Evolutionary conservation across 345 rosid species (phyloP).

Genomic region (Populus nigra): DNA sequence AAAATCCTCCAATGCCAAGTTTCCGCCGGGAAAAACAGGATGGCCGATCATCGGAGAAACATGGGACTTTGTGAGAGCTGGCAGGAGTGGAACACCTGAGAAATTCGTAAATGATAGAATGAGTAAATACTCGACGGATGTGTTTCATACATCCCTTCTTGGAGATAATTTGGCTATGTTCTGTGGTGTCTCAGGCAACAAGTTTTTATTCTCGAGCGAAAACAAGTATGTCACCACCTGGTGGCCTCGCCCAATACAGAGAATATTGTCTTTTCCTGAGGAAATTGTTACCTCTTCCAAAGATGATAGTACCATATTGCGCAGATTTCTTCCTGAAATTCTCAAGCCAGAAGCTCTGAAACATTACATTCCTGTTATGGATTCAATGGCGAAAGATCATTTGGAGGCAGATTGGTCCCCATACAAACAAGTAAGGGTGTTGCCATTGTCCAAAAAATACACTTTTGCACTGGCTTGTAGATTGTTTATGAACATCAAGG

Average conservation of each 20-base stretch:
- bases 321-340: neutral
- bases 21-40: conserved; percentile 14
- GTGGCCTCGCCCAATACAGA: conserved; percentile 4
- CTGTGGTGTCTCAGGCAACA: conserved; percentile 15
- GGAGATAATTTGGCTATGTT: conserved; percentile 10
- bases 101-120: conserved; percentile 5
- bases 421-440: neutral
- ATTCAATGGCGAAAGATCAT: conserved; percentile 4
- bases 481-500: conserved; percentile 5
- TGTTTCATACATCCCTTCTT: conserved; percentile 8
- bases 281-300: neutral
- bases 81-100: conserved; percentile 3
- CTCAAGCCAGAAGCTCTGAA: conserved; percentile 6
- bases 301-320: too few relatives aligned
- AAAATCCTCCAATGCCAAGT: neutral
- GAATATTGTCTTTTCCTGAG: neutral
- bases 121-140: neutral
- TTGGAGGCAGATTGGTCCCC: conserved; percentile 10
- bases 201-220: conserved; percentile 12
- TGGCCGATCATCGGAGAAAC: conserved; percentile 17
- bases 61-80: neutral
- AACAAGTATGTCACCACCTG: conserved; percentile 7
- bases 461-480: conserved; percentile 12
- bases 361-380: conserved; percentile 19
- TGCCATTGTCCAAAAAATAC: conserved; percentile 7